Base-by-base conservation (phyloP, 345 rosid genomes). In the Murraya koenigii region DNA sequence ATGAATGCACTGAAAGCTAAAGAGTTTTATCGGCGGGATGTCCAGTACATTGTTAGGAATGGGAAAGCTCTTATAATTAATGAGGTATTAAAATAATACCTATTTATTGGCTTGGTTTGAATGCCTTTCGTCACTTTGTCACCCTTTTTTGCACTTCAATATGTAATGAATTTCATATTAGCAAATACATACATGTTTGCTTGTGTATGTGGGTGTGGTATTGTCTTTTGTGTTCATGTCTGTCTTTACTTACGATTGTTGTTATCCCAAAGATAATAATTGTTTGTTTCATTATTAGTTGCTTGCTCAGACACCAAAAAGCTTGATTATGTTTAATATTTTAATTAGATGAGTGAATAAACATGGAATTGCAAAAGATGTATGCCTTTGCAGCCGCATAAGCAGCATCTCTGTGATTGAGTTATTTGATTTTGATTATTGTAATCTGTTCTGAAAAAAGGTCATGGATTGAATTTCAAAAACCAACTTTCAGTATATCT, bases 1-100 rank as follows among this genome's bases (percentile, higher is more conserved):
- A 84, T 95, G 89, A 95, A 95, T 89, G 97, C 95, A 77, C 79
- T 95, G 71, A 95, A 95, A 87, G 98, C 98, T 80, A 95, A 93
- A 90, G 98, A 95, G 80, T 95, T 95, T 84, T 95, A 90, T 87
- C 88, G 93, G 75, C 90, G 84, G 49, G 94, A 95, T 88, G 98
- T 95, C 67, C 97, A 95, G 74, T 95, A 95, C 79, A 91, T 95
- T 54, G 95, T 95, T 71, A 90, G 97, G 85, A 87, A 93, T 80
- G 97, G 97, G 81, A 89, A 95, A 85, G 98, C 97, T 81, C 90
- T 91, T 61, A 93, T 95, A 64, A 89, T 95, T 82, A 95, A 95
- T 78, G 98, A 95, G 98, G 98, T 95, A 90, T 64, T 25, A n/a
- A 47, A 26, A 47, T 64, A 22, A 30, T 54, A 52, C 52, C 63